Base-by-base conservation (phyloP, 352 stramenopile genomes). In the Phytophthora pini region DNA sequence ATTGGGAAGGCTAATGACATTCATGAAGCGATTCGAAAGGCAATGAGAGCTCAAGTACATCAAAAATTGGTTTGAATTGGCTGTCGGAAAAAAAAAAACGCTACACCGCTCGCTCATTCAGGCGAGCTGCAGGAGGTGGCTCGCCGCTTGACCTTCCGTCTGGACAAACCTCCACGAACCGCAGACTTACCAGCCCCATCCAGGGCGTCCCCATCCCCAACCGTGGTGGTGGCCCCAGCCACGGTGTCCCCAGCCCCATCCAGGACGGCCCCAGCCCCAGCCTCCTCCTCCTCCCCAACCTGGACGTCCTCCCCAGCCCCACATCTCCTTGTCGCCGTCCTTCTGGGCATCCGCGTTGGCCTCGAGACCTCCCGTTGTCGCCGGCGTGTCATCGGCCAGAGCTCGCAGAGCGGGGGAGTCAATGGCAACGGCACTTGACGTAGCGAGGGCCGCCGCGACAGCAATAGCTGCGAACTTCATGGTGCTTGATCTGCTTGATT, bases 391-490 rank as follows among this genome's bases (percentile, higher is more conserved):
- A 27, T 72, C 56, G 12, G 68, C 61, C 39, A 76, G 24, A 49
- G 51, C 68, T 24, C 62, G 62, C 13, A 76, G 38, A 56, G 62
- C 52, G 12, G 51, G 68, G 5, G 36, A 31, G 3, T 76, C 56
- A 15, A 36, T n/a, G 3, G 68, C 61, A 43, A 55, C 27, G 13
- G 63, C 52, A 12, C 27, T 65, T 22, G 56, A 44, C 31, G 47
- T 59, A 38, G 56, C 56, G 56, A 76, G 32, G 11, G 48, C 52
- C 17, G 68, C 22, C 20, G 56, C 68, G 43, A 68, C 52, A 24
- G 34, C 51, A 44, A 76, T 32, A 53, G 56, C 34, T 13, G 61
- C 54, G 34, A 65, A 27, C 52, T 76, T 76, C 61, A 72, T 73
- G 27, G 5, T 54, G n/a, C 22, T 68, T 65, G 36, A 38, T 50